phyloP scores from a whole-genome alignment of 2,329 filamentous ascomycete species.

The Lasiodiplodia sp. region DNA sequence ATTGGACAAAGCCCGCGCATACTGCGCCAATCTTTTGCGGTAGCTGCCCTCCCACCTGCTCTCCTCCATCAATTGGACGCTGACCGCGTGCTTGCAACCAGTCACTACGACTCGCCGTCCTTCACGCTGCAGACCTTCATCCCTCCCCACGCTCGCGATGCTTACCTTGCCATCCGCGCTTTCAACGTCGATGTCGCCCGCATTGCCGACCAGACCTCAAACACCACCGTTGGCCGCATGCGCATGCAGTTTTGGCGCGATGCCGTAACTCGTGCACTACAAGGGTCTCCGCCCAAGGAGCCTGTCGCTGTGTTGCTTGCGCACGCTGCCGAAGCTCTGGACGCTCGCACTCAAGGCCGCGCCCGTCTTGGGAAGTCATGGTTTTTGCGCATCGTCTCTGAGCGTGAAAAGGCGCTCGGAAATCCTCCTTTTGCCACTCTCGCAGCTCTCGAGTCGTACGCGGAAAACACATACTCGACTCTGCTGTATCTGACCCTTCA shows the following conservation, averaged over 20 bases:
- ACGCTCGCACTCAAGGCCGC: slow-evolving; percentile 54
- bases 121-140: slow-evolving; percentile 87
- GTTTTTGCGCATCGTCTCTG: slow-evolving; percentile 76
- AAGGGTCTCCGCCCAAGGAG: slow-evolving; percentile 82
- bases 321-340: slow-evolving; percentile 69
- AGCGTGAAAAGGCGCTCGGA: slow-evolving; percentile 81
- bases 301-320: slow-evolving; percentile 87
- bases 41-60: slow-evolving; percentile 39
- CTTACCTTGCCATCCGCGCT: slow-evolving; percentile 88
- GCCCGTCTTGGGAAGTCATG: slow-evolving; percentile 61
- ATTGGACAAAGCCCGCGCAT: slow-evolving; percentile 61
- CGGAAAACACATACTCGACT: slow-evolving; percentile 93
- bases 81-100: slow-evolving; percentile 44
- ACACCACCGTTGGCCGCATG: slow-evolving; percentile 83
- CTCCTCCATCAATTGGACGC: background rate
- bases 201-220: slow-evolving; percentile 88
- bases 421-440: slow-evolving; percentile 82
- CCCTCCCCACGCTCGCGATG: slow-evolving; percentile 74
- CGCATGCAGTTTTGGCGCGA: slow-evolving; percentile 97
- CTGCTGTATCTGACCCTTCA: slow-evolving; percentile 88
- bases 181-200: slow-evolving; percentile 92
- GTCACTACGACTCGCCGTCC: slow-evolving; percentile 88
- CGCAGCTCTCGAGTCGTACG: slow-evolving; percentile 80
- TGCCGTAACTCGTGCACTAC: slow-evolving; percentile 77
- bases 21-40: slow-evolving; percentile 67